A percentile compares a stretch with the other conserved stretches of the same genome.
phyloP scores from a whole-genome alignment of 306 rosid genomes.

The Malus domestica region ASM211411v1 NC_041797.1:13978501-13979000 shows the following conservation, averaged over 20 bases:
- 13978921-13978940: constrained; percentile 70
- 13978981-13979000: constrained; percentile 68
- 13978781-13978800: constrained; percentile 68
- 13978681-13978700: constrained; percentile 34
- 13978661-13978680: constrained; percentile 45
- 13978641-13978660: constrained; percentile 36
- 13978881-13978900: constrained; percentile 78
- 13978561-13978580: constrained; percentile 26
- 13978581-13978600: constrained; percentile 22
- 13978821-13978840: constrained; percentile 54
- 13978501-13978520: constrained; percentile 13
- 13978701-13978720: constrained; percentile 34
- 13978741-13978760: constrained; percentile 62
- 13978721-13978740: constrained; percentile 31
- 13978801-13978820: constrained; percentile 31
- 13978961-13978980: constrained; percentile 73
- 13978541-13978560: constrained; percentile 28
- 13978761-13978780: constrained; percentile 77
- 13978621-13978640: constrained; percentile 53
- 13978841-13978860: constrained; percentile 41
- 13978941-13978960: constrained; percentile 66
- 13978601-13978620: constrained; percentile 4
- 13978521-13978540: constrained; percentile 32
- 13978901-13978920: constrained; percentile 79
- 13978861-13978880: constrained; percentile 66